A percentile compares a stretch with the other conserved stretches of the same genome.
Conservation (phyloP, 495 filamentous ascomycete genomes). For the Lophiotrema nucula region DNA sequence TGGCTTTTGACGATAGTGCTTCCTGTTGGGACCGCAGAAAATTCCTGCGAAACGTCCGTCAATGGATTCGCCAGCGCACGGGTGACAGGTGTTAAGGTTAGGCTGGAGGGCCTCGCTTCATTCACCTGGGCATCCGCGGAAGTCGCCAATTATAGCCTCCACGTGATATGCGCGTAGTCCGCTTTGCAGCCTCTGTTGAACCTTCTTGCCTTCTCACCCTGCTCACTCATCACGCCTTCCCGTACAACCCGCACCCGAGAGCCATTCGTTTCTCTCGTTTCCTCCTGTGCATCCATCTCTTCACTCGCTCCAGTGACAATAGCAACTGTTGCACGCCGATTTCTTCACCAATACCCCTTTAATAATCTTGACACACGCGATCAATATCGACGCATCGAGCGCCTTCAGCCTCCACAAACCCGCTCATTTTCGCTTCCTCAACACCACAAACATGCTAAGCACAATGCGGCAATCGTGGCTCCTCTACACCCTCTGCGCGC, state of each 20-base stretch:
- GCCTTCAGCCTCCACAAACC: slow-evolving; percentile 4
- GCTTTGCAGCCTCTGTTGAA: background rate
- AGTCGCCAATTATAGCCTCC: too few relatives aligned
- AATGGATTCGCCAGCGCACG: too few relatives aligned
- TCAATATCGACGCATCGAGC: background rate
- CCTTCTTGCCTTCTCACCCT: background rate
- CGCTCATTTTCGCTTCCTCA: slow-evolving; percentile 1
- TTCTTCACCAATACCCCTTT: slow-evolving; percentile 4
- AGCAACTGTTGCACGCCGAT: background rate
- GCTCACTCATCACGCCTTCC: background rate
- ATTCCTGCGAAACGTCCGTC: too few relatives aligned
- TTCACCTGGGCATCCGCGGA: too few relatives aligned
- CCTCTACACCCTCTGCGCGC: slow-evolving; percentile 23
- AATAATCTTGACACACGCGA: slow-evolving; percentile 1
- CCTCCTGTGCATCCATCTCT: background rate
- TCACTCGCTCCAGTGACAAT: background rate
- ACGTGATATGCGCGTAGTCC: too few relatives aligned
- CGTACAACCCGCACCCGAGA: background rate
- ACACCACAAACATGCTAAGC: slow-evolving; percentile 21
- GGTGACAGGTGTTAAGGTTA: too few relatives aligned
- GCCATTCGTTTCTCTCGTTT: background rate
- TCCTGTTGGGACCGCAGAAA: too few relatives aligned
- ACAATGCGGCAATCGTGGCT: slow-evolving; percentile 31
- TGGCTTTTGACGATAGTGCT: too few relatives aligned
- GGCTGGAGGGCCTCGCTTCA: too few relatives aligned